Evolutionary conservation across 768 basidiomycete genomes (phyloP).

Genomic region (Tulasnella sp.): DNA sequence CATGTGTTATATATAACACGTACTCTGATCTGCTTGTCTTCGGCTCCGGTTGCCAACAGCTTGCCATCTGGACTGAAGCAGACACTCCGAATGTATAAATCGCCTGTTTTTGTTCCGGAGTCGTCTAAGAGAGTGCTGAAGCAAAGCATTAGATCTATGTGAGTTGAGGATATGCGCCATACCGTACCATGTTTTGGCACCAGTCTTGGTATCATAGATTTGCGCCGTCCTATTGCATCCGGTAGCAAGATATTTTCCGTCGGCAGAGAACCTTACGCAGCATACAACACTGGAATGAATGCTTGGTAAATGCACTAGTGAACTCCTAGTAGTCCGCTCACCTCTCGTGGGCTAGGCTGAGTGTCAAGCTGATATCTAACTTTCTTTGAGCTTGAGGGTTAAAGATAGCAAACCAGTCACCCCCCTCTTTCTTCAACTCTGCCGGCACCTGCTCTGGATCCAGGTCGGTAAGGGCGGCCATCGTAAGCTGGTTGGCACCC

Average conservation of each 20-base stretch:
- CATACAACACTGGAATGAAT: conserved; percentile 50
- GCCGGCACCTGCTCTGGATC: conserved; percentile 18
- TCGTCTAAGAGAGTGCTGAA: conserved; percentile 49
- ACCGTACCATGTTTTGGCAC: conserved; percentile 66
- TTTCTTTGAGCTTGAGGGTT: conserved; percentile 32
- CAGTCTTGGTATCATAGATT: conserved; percentile 86
- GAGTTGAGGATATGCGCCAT: conserved; percentile 8
- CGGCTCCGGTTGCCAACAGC: conserved; percentile 66
- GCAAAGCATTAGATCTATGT: background rate
- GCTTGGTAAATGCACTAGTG: background rate
- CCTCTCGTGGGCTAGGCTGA: conserved; percentile 36
- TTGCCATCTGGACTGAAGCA: conserved; percentile 66
- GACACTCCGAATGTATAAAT: conserved; percentile 81
- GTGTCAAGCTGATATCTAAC: conserved; percentile 31
- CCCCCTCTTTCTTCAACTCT: conserved; percentile 29
- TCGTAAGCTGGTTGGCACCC: conserved; percentile 11
- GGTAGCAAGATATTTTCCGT: conserved; percentile 85
- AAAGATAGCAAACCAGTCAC: conserved; percentile 36
- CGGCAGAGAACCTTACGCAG: conserved; percentile 88
- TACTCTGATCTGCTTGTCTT: conserved; percentile 86
- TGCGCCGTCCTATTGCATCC: conserved; percentile 94
- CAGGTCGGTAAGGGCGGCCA: conserved; percentile 17
- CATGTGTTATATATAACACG: conserved; percentile 22
- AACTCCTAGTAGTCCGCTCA: conserved; percentile 16
- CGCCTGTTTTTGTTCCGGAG: conserved; percentile 54